Base-by-base conservation (phyloP, 1,139 yeast species). In the Lodderomyces elongisporus region DNA sequence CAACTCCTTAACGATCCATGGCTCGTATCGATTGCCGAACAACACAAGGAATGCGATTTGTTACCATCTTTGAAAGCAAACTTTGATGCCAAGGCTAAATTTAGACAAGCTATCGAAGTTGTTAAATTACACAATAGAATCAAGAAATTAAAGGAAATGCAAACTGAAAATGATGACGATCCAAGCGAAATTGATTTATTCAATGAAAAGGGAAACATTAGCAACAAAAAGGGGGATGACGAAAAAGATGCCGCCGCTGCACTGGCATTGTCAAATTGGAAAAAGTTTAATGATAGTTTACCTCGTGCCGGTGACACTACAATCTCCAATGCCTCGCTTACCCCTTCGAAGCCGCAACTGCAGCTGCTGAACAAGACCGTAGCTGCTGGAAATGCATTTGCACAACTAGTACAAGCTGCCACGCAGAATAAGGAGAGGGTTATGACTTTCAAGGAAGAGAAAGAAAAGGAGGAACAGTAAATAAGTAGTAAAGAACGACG, bases 101-200 rank as follows among this genome's bases (percentile, higher is more conserved):
- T 91, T 62, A 77, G 79, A 52, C 87, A 84, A 50, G 97, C 94
- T 24, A 82, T 87, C 45, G 93, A 83, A 53, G 70, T 85, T 49
- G 88, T 87, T 35, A 77, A 77, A 47, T 71, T 87, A 56, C 75
- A 80, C 48, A 85, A 85, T 57, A 70, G 84, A 52, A 78, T 87
- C 54, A 67, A 73, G 49, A 77, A 79, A 39, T 70, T 87, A 53
- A 78, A 79, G 55, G 62, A 57, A 36, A 47, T 68, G 39, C 77
- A 50, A 62, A 59, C 70, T 31, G 77, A 67, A 3, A 77, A 66
- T 34, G 79, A 72, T 47, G 79, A 74, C 41, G 81, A 73, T 43
- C 74, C 74, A 15, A 47, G 47, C 34, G 80, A 72, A 45, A 66
- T 67, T 35, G 62, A 67, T 40, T 49, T 68, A 17, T 66, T 63